A percentile compares a stretch with the other conserved stretches of the same genome.
Evolutionary conservation across 1,284 basidiomycete genomes (phyloP).

Genomic region (Trichosporon sp.): DNA sequence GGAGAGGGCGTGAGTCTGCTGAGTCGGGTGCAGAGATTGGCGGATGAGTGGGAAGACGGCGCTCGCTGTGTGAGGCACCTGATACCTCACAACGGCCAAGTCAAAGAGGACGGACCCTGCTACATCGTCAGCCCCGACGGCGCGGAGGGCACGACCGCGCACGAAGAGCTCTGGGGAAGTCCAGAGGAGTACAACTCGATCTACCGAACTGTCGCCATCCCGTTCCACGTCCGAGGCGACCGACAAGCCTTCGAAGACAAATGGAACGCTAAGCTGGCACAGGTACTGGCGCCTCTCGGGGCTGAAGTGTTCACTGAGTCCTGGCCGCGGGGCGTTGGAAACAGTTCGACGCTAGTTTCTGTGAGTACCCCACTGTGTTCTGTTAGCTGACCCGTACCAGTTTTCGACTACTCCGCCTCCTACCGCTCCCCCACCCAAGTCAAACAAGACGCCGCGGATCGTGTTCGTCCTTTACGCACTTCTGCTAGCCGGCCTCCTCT

Average conservation of each 20-base stretch:
- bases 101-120: conserved; percentile 34
- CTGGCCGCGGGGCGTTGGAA: conserved; percentile 24
- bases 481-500: conserved; percentile 76
- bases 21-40: conserved; percentile 26
- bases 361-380: conserved; percentile 33
- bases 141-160: conserved; percentile 23
- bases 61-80: conserved; percentile 43
- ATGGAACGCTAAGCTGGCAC: conserved; percentile 34
- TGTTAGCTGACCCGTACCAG: conserved; percentile 16
- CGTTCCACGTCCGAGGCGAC: conserved; percentile 38
- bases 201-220: conserved; percentile 42
- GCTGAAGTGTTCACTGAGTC: conserved; percentile 51
- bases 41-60: conserved; percentile 39
- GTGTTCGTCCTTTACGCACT: conserved; percentile 77
- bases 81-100: conserved; percentile 22
- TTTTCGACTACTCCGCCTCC: conserved; percentile 12
- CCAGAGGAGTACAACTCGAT: conserved; percentile 26
- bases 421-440: conserved; percentile 8
- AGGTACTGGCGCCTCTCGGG: conserved; percentile 31
- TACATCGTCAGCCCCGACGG: conserved; percentile 37
- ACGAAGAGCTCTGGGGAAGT: conserved; percentile 20
- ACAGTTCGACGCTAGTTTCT: conserved; percentile 32
- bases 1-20: conserved; percentile 14
- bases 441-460: conserved; percentile 63
- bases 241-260: conserved; percentile 33